Evolutionary conservation across 1,284 basidiomycete genomes (phyloP), one percentile per base, ranked within the genome.

Genomic region (Pterula multifida): DNA sequence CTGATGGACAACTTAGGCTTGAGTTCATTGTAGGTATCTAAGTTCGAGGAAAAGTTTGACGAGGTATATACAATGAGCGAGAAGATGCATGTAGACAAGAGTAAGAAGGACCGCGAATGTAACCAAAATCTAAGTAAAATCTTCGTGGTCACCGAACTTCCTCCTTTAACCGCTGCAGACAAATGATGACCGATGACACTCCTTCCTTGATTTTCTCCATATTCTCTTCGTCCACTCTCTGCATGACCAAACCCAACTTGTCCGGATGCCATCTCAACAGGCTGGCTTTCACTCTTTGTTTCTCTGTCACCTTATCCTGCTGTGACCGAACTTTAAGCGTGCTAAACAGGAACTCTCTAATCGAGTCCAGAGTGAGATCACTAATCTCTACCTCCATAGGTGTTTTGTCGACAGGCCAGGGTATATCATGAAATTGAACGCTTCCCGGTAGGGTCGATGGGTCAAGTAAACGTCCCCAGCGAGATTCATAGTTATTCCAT

Each of bases 221-320:
- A 6, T 17, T 9, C n/a, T 42, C 39, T 17, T 17, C 39, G 4
- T 19, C 17, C 3, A 83, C 75, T 17, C 75, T 68, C 11, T 61
- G 59, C 22, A 85, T 60, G 2, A 84, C 58, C 1, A 64, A 56
- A 3, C 72, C 70, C 55, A 82, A 70, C 61, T 85, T 81, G 63
- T 88, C 85, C 0, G 85, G 83, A 62, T 88, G 85, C 77, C 84
- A 88, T 3, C 77, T 68, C 48, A 85, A 63, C 26, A 87, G 64
- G 0, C 81, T 76, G 48, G 68, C 68, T 17, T 81, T 70, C 6
- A 85, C 65, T 22, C 75, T 67, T 47, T 81, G 79, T 42, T 42
- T 42, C 17, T 42, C 9, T 22, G 13, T 6, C 6, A 17, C 19
- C 39, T 22, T 17, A 4, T 19, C 13, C 19, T 17, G n/a, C 9